These are phyloP conservation scores for Colletotrichum filicis DNA, from an alignment of 2,329 filamentous ascomycete genomes.

Conservation along the genomic window DNA sequence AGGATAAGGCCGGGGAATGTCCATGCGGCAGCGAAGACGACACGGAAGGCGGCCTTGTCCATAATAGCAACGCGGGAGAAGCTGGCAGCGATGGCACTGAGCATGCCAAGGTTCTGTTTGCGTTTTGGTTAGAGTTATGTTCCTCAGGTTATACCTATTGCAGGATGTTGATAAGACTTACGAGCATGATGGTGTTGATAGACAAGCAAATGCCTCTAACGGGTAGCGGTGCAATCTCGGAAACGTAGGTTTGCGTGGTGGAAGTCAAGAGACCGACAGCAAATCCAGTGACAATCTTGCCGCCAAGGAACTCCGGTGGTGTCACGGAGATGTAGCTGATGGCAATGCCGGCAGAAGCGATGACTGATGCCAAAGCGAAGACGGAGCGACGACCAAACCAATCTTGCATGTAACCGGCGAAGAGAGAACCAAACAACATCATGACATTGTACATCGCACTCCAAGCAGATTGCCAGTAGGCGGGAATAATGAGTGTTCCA, in stretches of 20 bases:
- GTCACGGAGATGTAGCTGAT: slow-evolving; percentile 34
- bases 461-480: slow-evolving; percentile 40
- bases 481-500: slow-evolving; percentile 37
- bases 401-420: slow-evolving; percentile 36
- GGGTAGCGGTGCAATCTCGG: slow-evolving; percentile 46
- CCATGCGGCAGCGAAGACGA: slow-evolving; percentile 46
- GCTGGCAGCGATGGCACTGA: slow-evolving; percentile 47
- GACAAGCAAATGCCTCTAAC: slow-evolving; percentile 51
- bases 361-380: slow-evolving; percentile 27
- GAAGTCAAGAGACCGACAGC: slow-evolving; percentile 36
- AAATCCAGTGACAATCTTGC: slow-evolving; percentile 39
- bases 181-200: slow-evolving; percentile 53
- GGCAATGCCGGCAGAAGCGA: slow-evolving; percentile 35
- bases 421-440: slow-evolving; percentile 36
- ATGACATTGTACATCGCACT: slow-evolving; percentile 38
- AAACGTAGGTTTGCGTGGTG: slow-evolving; percentile 45
- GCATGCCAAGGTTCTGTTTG: slow-evolving; percentile 31
- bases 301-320: slow-evolving; percentile 34
- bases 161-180: slow-evolving; percentile 19
- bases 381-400: slow-evolving; percentile 36
- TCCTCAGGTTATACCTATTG: slow-evolving; percentile 16
- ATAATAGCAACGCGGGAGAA: slow-evolving; percentile 47
- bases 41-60: slow-evolving; percentile 41
- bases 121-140: not conserved
- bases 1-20: slow-evolving; percentile 41